These are phyloP conservation scores for Fusarium acutatum DNA, from an alignment of 2,329 filamentous ascomycete genomes.

Conservation along the genomic window DNA sequence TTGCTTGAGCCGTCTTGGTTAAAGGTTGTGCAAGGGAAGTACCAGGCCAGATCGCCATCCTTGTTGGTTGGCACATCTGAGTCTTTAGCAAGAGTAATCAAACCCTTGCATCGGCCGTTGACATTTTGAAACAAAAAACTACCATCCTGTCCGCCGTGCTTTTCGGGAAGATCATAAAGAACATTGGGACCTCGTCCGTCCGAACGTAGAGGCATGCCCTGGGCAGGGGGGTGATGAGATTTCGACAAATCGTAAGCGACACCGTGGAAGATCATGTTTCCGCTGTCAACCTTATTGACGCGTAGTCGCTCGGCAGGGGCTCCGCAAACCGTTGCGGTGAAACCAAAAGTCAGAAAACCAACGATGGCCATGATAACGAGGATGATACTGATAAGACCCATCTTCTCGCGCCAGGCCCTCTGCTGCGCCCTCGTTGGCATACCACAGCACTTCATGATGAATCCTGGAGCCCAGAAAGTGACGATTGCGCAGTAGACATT, in stretches of 20 bases:
- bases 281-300: slow-evolving; percentile 80
- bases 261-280: slow-evolving; percentile 97
- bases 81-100: slow-evolving; percentile 76
- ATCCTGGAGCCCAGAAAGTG: slow-evolving; percentile 93
- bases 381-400: slow-evolving; percentile 95
- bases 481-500: slow-evolving; percentile 93
- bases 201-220: slow-evolving; percentile 71
- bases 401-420: slow-evolving; percentile 96
- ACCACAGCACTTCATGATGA: slow-evolving; percentile 84
- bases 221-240: slow-evolving; percentile 81
- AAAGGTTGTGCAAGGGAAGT: slow-evolving; percentile 91
- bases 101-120: slow-evolving; percentile 92
- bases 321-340: slow-evolving; percentile 88
- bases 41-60: slow-evolving; percentile 85
- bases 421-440: slow-evolving; percentile 87
- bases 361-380: slow-evolving; percentile 86
- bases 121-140: slow-evolving; percentile 99
- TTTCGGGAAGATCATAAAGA: slow-evolving; percentile 83
- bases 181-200: slow-evolving; percentile 74
- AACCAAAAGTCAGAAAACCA: slow-evolving; percentile 96
- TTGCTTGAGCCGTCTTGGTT: slow-evolving; percentile 90
- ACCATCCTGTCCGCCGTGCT: slow-evolving; percentile 87
- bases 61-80: slow-evolving; percentile 84
- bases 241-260: slow-evolving; percentile 82
- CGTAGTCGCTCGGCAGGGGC: slow-evolving; percentile 75